Evolutionary conservation across 2,329 filamentous ascomycete species (phyloP), one percentile per base, ranked within the genome.

Genomic region (Sphaerostilbella broomeana): DNA sequence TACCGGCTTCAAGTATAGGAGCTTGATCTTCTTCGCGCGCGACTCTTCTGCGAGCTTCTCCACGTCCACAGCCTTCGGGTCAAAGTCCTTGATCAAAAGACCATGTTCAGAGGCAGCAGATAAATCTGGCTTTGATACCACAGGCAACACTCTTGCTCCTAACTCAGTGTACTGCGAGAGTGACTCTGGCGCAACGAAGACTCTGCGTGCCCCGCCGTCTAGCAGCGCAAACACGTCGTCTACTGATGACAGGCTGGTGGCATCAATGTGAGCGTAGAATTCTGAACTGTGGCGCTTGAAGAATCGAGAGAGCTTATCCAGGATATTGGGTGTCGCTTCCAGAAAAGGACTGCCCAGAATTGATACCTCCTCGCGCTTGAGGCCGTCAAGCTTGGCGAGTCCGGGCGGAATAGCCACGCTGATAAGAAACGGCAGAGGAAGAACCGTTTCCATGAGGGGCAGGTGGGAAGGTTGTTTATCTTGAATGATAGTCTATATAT

Each of bases 151-250:
- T 42, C 79, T 68, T 29, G 69, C 64, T 29, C 72, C 74, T 47
- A 76, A 78, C 47, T 73, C 69, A 33, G 68, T 61, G 43, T 75
- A 74, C 36, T 71, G 64, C 7, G 70, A 67, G 38, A 94, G 67
- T 57, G 87, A 83, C 41, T 79, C 72, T 33, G 80, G 74, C 13
- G 75, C 74, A 35, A 95, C 84, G 59, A 97, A 92, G 46, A 92
- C 82, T 58, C 83, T 92, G 37, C 80, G 77, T 6, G 88, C 87
- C 44, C 92, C 92, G 47, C 80, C 77, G 59, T 98, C 86, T 40
- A 98, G 77, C 24, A 97, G 72, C 32, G 84, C 75, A 38, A 90
- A 66, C 24, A 97, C 70, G 47, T 94, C 84, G 49, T 88, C 82
- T 40, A 70, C 68, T 9, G 79, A 79, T 21, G 75, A 61, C 26